A percentile compares a stretch with the other conserved stretches of the same genome.
Conservation (phyloP, 176 grass and related monocot species). For the Paspalum vaginatum region DNA sequence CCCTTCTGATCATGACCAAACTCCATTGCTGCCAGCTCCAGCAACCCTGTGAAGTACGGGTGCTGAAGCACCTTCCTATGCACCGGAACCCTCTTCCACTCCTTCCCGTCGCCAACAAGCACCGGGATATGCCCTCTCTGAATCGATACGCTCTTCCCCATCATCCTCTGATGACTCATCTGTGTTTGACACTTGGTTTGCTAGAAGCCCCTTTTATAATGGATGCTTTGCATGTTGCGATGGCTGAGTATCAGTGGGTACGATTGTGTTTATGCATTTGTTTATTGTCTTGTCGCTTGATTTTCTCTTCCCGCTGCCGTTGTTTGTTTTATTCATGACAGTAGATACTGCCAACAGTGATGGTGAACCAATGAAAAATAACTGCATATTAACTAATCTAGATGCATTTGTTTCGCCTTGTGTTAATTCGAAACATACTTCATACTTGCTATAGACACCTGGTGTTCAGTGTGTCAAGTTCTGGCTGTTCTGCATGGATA, state of each 20-base stretch:
- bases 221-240: not conserved
- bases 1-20: constrained; percentile 63
- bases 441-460: not conserved
- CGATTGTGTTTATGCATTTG: not conserved
- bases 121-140: constrained; percentile 47
- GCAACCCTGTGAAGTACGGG: constrained; percentile 43
- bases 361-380: not conserved
- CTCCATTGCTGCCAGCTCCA: constrained; percentile 59
- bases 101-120: constrained; percentile 42
- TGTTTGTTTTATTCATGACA: not conserved
- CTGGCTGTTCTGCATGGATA: not conserved
- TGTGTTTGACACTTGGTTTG: constrained; percentile 1
- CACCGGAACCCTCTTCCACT: constrained; percentile 29
- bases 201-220: not conserved
- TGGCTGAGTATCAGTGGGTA: not conserved
- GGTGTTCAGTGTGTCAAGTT: not conserved
- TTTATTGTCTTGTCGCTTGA: not conserved
- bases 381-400: not conserved
- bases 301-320: not conserved
- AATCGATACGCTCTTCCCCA: constrained; percentile 31
- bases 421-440: not conserved
- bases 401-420: not conserved
- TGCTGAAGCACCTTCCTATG: constrained; percentile 46
- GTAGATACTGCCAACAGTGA: constrained; percentile 3
- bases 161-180: constrained; percentile 6